Percentiles rank a stretch among this genome's conserved stretches.
phyloP scores from a whole-genome alignment of 495 filamentous ascomycete genomes.

The Lepraria neglecta region DNA sequence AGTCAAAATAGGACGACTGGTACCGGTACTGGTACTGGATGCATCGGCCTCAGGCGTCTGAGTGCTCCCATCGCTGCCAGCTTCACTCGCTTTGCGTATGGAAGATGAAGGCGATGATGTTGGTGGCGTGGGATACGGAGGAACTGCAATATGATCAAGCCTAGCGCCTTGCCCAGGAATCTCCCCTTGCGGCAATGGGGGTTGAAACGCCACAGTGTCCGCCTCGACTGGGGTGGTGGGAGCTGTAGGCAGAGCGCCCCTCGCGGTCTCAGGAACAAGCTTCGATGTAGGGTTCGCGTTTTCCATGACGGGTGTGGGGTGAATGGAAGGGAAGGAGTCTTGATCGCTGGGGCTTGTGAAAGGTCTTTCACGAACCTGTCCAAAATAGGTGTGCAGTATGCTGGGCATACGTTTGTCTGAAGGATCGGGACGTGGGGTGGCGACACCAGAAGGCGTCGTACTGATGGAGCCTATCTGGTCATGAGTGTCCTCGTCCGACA shows the following conservation, averaged over 20 bases:
- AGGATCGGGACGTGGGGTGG: conserved; percentile 82
- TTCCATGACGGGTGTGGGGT: conserved; percentile 34
- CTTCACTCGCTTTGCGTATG: conserved; percentile 43
- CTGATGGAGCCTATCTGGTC: conserved; percentile 73
- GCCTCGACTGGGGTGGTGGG: conserved; percentile 31
- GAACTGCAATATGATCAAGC: conserved; percentile 13
- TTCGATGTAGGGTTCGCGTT: conserved; percentile 1
- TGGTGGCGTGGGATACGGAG: conserved; percentile 53
- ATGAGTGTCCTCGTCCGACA: conserved; percentile 58
- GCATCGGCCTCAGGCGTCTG: conserved; percentile 3
- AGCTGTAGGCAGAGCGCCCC: conserved; percentile 23
- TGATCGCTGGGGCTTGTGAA: conserved; percentile 47
- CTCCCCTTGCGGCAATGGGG: conserved; percentile 25
- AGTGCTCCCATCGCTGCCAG: conserved; percentile 28
- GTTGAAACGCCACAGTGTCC: conserved; percentile 24
- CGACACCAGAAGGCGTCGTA: conserved; percentile 75
- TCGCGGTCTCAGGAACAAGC: conserved; percentile 9
- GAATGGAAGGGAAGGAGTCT: conserved; percentile 25
- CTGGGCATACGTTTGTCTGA: conserved; percentile 85
- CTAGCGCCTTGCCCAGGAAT: background rate
- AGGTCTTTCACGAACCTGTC: conserved; percentile 83
- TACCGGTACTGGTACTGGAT: conserved; percentile 11
- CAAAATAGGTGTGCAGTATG: conserved; percentile 85
- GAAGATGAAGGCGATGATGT: conserved; percentile 48
- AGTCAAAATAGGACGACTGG: conserved; percentile 17